Evolutionary conservation across 495 filamentous ascomycete species (phyloP).

Genomic region (Opeltia flavorubescens): DNA sequence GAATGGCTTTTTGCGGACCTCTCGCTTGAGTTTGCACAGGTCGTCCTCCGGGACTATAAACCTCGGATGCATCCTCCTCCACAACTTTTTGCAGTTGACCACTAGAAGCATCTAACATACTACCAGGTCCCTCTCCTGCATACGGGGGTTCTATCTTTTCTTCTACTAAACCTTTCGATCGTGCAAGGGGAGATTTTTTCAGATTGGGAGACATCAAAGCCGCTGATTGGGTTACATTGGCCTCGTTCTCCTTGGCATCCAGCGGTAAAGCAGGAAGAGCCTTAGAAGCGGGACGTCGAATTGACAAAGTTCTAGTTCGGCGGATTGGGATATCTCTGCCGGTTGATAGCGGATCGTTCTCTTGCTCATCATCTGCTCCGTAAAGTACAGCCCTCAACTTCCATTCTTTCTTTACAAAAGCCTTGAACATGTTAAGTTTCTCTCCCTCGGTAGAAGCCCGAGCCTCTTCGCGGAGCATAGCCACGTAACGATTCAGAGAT

Average conservation of each 20-base stretch:
- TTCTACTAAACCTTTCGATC: conserved; percentile 1
- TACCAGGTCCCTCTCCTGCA: neutral
- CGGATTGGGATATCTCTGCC: conserved; percentile 8
- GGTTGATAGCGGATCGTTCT: conserved; percentile 6
- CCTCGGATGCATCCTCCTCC: conserved; percentile 1
- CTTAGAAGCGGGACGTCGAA: conserved; percentile 7
- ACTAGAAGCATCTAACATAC: neutral
- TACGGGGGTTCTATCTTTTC: neutral
- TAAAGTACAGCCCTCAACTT: conserved; percentile 39
- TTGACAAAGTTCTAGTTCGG: conserved; percentile 7
- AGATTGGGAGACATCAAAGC: conserved; percentile 1
- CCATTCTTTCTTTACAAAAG: conserved; percentile 35
- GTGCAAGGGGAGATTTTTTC: neutral
- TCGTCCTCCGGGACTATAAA: conserved; percentile 36
- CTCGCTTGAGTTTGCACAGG: conserved; percentile 17
- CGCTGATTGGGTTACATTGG: neutral
- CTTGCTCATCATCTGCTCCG: conserved; percentile 29
- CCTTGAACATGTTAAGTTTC: conserved; percentile 35
- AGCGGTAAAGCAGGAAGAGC: conserved; percentile 15
- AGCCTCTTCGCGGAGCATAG: conserved; percentile 39
- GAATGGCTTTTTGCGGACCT: neutral
- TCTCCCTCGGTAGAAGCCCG: conserved; percentile 35
- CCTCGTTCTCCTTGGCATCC: conserved; percentile 4
- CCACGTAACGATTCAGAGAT: conserved; percentile 35
- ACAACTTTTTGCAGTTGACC: neutral